phyloP scores from a whole-genome alignment of 352 stramenopile genomes.

The Globisporangium viniferum region DNA sequence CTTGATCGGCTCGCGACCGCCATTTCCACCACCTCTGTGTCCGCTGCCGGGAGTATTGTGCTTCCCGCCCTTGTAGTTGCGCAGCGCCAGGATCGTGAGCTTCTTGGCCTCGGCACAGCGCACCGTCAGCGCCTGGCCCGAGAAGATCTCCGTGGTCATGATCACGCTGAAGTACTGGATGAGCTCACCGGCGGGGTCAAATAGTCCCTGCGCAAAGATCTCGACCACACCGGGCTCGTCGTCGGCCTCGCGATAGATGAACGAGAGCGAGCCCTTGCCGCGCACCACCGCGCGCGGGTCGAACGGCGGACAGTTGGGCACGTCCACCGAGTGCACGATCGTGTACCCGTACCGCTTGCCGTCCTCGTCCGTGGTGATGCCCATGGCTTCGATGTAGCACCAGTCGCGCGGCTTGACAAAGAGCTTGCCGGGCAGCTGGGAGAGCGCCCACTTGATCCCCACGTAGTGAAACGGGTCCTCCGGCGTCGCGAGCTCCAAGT shows the following conservation, averaged over 20 bases:
- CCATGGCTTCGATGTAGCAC: conserved; percentile 42
- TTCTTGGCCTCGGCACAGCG: conserved; percentile 53
- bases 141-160: conserved; percentile 36
- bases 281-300: conserved; percentile 26
- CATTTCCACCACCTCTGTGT: not conserved
- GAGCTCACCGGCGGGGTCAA: conserved; percentile 37
- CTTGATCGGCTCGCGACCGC: not conserved
- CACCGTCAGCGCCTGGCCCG: conserved; percentile 30
- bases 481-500: conserved; percentile 34
- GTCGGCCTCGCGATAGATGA: conserved; percentile 36
- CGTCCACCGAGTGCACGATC: conserved; percentile 44
- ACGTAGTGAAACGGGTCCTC: conserved; percentile 47
- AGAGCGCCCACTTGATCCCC: conserved; percentile 50
- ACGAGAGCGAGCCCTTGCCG: conserved; percentile 26
- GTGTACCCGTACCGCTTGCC: conserved; percentile 39
- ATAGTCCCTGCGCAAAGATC: conserved; percentile 41
- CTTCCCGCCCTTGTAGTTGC: conserved; percentile 5
- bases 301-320: conserved; percentile 40
- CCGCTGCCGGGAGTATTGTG: no score
- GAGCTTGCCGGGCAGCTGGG: conserved; percentile 28
- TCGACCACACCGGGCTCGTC: conserved; percentile 31
- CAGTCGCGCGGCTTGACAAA: conserved; percentile 29
- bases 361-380: conserved; percentile 30
- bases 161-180: conserved; percentile 26
- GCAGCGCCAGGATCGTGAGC: conserved; percentile 37